Evolutionary conservation across 768 basidiomycete species (phyloP), one percentile per base, ranked within the genome.

Genomic region (Sporobolomyces roseus): DNA sequence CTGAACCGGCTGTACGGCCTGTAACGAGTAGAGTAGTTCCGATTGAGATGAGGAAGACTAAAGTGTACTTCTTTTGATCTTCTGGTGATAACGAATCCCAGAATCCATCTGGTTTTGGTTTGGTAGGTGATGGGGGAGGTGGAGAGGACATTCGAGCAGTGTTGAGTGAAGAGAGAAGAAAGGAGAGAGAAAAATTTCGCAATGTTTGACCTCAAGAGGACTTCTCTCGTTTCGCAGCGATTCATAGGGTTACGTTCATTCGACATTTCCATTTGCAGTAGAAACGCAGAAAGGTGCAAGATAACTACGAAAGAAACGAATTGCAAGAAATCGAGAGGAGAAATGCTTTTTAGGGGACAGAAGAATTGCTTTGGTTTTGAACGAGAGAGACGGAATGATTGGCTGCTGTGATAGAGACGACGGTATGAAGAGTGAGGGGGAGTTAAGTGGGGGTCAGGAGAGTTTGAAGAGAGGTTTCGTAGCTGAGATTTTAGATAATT

Each of bases 21-120:
- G 74, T 73, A 1, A 75, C 38, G 25, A 75, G 67, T 16, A 75
- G 63, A 3, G 74, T 73, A 4, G 65, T 65, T 13, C 74, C 74
- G 50, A 75, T 41, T 17, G 72, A 71, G 51, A 52, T 41, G 29
- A 75, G 70, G 59, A 73, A 68, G 36, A 75, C 54, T 41, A 73
- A 59, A 0, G 67, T 66, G 36, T 60, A 65, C 67, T 75, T 73
- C 59, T 73, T 73, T 52, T 69, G 58, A 25, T 69, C 58, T 21
- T 38, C 58, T 1, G 68, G 68, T 1, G 41, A 32, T 2, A 69
- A 32, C 17, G 58, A 60, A 7, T 43, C 45, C 58, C 58, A 60
- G 58, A 60, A 60, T 8, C 58, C 58, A 25, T 55, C 53, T n/a
- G 33, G 8, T 8, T 29, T 27, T 33, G 25, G 25, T 13, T 16